Conservation (phyloP, 495 filamentous ascomycete species). For the Opeltia flavorubescens region DNA sequence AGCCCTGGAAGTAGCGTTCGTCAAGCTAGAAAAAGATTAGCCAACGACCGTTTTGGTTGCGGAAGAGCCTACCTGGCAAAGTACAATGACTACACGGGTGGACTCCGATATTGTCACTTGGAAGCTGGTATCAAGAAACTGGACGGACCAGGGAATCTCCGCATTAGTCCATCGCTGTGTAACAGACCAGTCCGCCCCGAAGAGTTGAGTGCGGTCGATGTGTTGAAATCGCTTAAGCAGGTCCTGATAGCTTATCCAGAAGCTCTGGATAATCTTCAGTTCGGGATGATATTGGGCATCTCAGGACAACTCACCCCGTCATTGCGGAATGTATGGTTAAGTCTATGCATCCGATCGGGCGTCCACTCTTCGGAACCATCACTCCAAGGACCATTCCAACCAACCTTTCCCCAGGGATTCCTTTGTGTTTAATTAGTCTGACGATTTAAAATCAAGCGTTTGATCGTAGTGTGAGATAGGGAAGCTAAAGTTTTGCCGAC, state of each 20-base stretch:
- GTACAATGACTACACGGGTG: constrained; percentile 47
- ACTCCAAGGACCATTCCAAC: constrained; percentile 53
- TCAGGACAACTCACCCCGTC: constrained; percentile 34
- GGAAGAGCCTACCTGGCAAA: constrained; percentile 33
- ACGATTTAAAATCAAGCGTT: not conserved
- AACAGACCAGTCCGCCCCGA: constrained; percentile 50
- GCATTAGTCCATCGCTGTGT: constrained; percentile 54
- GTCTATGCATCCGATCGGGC: constrained; percentile 49
- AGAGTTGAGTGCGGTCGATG: constrained; percentile 56
- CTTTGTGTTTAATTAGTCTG: constrained; percentile 7
- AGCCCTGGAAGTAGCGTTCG: constrained; percentile 53
- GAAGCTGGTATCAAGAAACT: constrained; percentile 58
- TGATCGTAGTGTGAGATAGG: not conserved
- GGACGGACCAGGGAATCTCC: constrained; percentile 50
- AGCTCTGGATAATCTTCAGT: constrained; percentile 2
- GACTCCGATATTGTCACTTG: constrained; percentile 37
- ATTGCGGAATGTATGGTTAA: constrained; percentile 57
- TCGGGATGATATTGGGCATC: not conserved
- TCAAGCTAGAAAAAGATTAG: constrained; percentile 30
- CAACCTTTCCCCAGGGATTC: constrained; percentile 57
- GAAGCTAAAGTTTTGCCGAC: not conserved
- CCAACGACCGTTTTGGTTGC: not conserved
- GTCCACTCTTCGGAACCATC: constrained; percentile 68
- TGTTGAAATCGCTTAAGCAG: constrained; percentile 51
- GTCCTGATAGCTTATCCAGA: constrained; percentile 38